Evolutionary conservation across 768 basidiomycete genomes (phyloP).

Genomic region (Termitomyces sp.): DNA sequence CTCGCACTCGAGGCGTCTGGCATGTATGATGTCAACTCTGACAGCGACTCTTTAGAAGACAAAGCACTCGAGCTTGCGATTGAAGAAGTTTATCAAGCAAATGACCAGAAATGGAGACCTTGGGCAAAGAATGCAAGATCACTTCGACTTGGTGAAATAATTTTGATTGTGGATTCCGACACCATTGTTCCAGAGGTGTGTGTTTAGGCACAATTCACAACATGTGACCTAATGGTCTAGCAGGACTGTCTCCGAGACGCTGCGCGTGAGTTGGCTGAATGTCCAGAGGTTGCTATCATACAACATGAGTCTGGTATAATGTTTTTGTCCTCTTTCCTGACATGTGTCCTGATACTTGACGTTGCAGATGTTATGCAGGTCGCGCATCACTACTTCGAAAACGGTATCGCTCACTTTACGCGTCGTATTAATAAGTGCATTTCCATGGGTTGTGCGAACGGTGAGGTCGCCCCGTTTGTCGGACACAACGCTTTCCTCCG

Average conservation of each 20-base stretch:
- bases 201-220: not conserved
- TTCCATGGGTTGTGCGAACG: constrained; percentile 75
- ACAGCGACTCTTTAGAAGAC: constrained; percentile 57
- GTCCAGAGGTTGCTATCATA: constrained; percentile 82
- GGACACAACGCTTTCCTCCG: constrained; percentile 88
- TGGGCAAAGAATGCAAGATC: constrained; percentile 76
- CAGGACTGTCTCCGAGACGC: constrained; percentile 89
- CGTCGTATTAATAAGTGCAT: constrained; percentile 82
- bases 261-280: constrained; percentile 76
- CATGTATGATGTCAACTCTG: constrained; percentile 29
- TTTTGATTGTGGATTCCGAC: constrained; percentile 81
- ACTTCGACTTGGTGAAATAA: constrained; percentile 72
- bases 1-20: constrained; percentile 38
- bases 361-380: constrained; percentile 81
- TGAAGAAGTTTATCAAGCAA: constrained; percentile 64
- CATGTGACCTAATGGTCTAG: not conserved
- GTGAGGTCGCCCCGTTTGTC: constrained; percentile 79
- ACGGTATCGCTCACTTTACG: constrained; percentile 86
- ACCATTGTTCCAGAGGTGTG: constrained; percentile 69
- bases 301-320: constrained; percentile 78
- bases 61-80: constrained; percentile 67
- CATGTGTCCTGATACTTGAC: not conserved
- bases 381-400: constrained; percentile 86
- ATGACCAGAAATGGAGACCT: constrained; percentile 55
- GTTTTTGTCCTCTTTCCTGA: not conserved